Conservation (phyloP, 768 basidiomycete genomes). For the Filobasidium floriforme region DNA sequence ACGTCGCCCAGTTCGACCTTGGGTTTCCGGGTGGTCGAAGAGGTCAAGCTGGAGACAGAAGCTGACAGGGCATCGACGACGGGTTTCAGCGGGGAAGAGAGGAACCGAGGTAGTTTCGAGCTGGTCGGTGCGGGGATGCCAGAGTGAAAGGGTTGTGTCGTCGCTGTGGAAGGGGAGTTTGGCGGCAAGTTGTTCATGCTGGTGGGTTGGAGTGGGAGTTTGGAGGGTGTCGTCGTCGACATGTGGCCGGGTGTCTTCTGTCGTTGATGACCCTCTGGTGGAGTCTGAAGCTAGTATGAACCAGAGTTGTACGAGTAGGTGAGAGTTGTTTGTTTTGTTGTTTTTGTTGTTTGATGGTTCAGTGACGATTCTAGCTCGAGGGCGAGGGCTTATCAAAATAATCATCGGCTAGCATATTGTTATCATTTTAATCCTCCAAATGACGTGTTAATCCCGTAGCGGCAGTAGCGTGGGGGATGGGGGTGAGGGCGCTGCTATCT, state of each 20-base stretch:
- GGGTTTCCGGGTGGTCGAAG: not conserved
- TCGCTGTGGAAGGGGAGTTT: not conserved
- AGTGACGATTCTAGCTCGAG: too few species aligned
- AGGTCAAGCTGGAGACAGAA: not conserved
- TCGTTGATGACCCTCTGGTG: not conserved
- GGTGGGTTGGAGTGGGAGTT: constrained; percentile 1
- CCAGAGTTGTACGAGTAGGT: too few species aligned
- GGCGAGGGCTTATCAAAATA: too few species aligned
- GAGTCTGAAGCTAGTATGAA: too few species aligned
- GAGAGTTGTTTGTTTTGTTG: too few species aligned
- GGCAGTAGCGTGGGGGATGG: too few species aligned
- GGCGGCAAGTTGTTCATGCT: not conserved
- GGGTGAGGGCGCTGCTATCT: too few species aligned
- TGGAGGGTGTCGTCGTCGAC: not conserved
- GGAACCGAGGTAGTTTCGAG: not conserved
- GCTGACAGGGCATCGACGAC: not conserved
- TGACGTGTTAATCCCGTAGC: too few species aligned
- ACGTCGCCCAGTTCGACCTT: not conserved
- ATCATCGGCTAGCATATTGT: too few species aligned
- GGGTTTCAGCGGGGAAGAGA: constrained; percentile 6
- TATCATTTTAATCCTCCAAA: too few species aligned
- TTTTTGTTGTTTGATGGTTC: too few species aligned
- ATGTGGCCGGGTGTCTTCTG: not conserved
- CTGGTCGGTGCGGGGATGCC: not conserved
- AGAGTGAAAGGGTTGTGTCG: not conserved